Evolutionary conservation across 2,329 filamentous ascomycete genomes (phyloP).

Genomic region (Botrytis squamosa): DNA sequence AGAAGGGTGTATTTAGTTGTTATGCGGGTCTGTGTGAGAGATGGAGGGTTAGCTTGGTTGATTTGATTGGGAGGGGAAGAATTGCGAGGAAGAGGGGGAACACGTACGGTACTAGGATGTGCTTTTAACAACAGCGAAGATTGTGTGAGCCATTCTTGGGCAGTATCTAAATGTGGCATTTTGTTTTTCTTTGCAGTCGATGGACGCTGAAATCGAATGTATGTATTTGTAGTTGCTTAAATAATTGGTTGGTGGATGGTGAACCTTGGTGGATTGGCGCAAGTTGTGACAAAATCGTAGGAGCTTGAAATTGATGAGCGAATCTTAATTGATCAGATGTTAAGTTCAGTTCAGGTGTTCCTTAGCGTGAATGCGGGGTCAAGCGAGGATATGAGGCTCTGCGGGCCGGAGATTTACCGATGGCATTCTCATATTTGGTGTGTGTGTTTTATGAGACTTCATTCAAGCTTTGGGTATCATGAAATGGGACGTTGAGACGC

Average conservation of each 20-base stretch:
- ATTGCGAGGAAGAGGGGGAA: constrained; percentile 10
- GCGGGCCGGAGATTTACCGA: not conserved
- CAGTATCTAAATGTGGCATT: constrained; percentile 80
- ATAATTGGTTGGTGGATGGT: not conserved
- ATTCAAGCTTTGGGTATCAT: no score
- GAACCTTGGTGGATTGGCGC: not conserved
- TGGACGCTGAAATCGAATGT: not conserved
- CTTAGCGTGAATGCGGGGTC: constrained; percentile 2
- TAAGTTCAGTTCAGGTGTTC: not conserved
- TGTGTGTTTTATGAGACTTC: not conserved
- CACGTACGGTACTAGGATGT: constrained; percentile 74
- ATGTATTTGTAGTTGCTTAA: not conserved
- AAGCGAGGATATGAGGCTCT: constrained; percentile 11
- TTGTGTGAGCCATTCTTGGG: constrained; percentile 89
- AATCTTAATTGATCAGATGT: not conserved
- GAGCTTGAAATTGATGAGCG: constrained; percentile 2
- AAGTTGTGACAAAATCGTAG: not conserved
- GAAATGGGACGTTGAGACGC: not conserved
- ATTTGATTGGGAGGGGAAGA: constrained; percentile 15
- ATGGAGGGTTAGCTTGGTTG: constrained; percentile 23
- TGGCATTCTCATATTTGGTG: not conserved
- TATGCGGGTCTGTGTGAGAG: constrained; percentile 68
- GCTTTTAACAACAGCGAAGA: constrained; percentile 83
- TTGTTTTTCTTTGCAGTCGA: constrained; percentile 26
- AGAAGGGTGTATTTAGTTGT: constrained; percentile 87